Base-by-base conservation (phyloP, 176 grass and related monocot species). In the Cenchrus americanus region DNA sequence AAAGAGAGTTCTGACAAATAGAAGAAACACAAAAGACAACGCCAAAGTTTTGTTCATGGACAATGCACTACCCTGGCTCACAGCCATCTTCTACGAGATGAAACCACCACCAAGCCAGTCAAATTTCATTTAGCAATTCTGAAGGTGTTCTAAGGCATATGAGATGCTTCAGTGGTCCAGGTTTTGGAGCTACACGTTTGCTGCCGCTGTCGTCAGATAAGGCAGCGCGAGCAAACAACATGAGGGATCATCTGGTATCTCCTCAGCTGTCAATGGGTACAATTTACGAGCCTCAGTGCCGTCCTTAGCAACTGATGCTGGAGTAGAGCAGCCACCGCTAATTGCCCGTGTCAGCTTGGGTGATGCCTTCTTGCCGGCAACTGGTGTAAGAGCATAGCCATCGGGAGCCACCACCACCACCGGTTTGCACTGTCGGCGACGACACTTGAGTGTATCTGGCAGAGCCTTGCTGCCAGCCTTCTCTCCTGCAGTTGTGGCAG, bases 191-290 rank as follows among this genome's bases (percentile, higher is more conserved):
- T 30, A 30, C 27, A 12, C 11, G 26, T 37, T 37, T 37, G 34
- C 34, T 37, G 34, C 34, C 34, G 4, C 21, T 0, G 73, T 62
- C 27, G 14, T 37, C 19, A 21, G 44, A 76, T 46, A 80, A 82
- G 83, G 71, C 79, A 88, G n/a, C 7, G 82, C 87, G 50, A 89
- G 81, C 62, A 85, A 53, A 51, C 59, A 82, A 9, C 4, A 73
- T 40, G 9, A 21, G 2, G 19, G 84, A 30, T 74, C 60, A 66
- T 53, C 66, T 63, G 66, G 67, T 41, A 78, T 9, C 43, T 51
- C 34, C 3, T 73, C 74, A 62, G 44, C 62, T 7, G 22, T 74
- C 60, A 43, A 14, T 7, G 76, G 69, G 27, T 51, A 52, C 23
- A 73, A 26, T 55, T 78, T 73, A 30, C 12, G 46, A 71, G 83